phyloP scores from a whole-genome alignment of 2,329 filamentous ascomycete genomes.

The Botrytis aclada region DNA sequence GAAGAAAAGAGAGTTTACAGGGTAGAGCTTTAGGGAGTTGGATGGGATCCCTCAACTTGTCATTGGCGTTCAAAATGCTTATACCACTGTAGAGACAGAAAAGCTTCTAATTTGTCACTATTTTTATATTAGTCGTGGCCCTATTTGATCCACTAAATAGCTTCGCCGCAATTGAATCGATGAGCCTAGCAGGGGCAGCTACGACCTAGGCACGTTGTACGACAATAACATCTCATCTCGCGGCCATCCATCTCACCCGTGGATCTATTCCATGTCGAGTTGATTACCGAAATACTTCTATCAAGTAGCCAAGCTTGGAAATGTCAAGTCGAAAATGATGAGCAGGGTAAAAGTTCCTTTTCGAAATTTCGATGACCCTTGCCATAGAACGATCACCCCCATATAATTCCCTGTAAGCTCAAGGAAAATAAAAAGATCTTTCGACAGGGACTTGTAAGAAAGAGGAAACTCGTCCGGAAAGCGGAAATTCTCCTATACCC shows the following conservation, averaged over 20 bases:
- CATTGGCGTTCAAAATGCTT: neutral
- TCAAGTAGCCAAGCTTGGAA: neutral
- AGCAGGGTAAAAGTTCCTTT: slow-evolving; percentile 1
- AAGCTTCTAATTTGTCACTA: slow-evolving; percentile 16
- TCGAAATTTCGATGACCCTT: slow-evolving; percentile 13
- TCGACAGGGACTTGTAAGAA: neutral
- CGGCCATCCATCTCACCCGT: slow-evolving; percentile 13
- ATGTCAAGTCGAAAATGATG: neutral
- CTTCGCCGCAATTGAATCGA: slow-evolving; percentile 14
- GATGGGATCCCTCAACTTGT: slow-evolving; percentile 9
- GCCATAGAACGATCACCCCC: slow-evolving; percentile 16
- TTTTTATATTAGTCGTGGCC: slow-evolving; percentile 16
- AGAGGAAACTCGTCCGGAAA: slow-evolving; percentile 9
- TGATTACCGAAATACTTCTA: slow-evolving; percentile 12
- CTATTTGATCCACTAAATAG: slow-evolving; percentile 12
- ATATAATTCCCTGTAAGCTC: slow-evolving; percentile 13
- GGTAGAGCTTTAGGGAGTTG: slow-evolving; percentile 1
- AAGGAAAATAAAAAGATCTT: slow-evolving; percentile 17
- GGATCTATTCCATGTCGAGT: slow-evolving; percentile 8
- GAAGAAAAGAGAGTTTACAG: slow-evolving; percentile 1
- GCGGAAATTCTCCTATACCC: slow-evolving; percentile 7
- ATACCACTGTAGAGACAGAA: neutral
- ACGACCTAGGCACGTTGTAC: slow-evolving; percentile 9
- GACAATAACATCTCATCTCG: slow-evolving; percentile 15
- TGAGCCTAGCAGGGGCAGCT: slow-evolving; percentile 1